Percentiles rank a stretch among this genome's conserved stretches.
These are phyloP conservation scores for Lactarius hengduanensis DNA, from an alignment of 768 basidiomycete species.

Conservation along the genomic window DNA sequence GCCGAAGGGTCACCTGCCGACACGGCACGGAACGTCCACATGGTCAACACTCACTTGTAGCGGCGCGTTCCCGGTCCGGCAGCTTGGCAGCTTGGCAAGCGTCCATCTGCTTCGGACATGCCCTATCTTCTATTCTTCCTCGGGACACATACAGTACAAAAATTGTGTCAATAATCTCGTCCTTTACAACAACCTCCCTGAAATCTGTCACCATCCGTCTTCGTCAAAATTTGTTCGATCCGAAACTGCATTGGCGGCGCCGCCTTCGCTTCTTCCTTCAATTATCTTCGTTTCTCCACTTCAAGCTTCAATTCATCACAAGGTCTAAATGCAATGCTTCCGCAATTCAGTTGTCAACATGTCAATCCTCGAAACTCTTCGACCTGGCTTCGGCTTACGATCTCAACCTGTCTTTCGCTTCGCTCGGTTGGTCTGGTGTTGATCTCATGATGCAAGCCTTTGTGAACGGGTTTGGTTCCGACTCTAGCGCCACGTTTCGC, in stretches of 20 bases:
- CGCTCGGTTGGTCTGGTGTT: background rate
- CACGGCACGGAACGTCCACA: conserved; percentile 13
- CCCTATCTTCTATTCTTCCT: background rate
- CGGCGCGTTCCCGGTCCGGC: conserved; percentile 7
- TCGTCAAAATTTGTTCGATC: conserved; percentile 1
- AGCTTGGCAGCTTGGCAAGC: conserved; percentile 7
- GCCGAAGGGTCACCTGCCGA: conserved; percentile 19
- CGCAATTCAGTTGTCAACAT: background rate
- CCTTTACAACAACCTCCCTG: background rate
- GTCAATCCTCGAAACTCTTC: conserved; percentile 1
- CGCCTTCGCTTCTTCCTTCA: background rate
- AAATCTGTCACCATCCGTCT: conserved; percentile 1
- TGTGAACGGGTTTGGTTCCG: background rate
- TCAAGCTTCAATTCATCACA: background rate
- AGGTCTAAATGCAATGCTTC: conserved; percentile 2
- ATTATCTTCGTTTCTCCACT: background rate
- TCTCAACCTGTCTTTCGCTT: background rate
- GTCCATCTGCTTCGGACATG: conserved; percentile 12
- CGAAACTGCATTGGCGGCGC: background rate
- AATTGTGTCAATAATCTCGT: conserved; percentile 7
- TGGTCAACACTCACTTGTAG: background rate
- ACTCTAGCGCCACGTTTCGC: background rate
- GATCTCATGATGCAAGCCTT: too few relatives aligned
- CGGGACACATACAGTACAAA: background rate
- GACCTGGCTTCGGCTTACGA: conserved; percentile 3